Conservation (phyloP, 2,329 filamentous ascomycete genomes). For the Colletotrichum sp. region DNA sequence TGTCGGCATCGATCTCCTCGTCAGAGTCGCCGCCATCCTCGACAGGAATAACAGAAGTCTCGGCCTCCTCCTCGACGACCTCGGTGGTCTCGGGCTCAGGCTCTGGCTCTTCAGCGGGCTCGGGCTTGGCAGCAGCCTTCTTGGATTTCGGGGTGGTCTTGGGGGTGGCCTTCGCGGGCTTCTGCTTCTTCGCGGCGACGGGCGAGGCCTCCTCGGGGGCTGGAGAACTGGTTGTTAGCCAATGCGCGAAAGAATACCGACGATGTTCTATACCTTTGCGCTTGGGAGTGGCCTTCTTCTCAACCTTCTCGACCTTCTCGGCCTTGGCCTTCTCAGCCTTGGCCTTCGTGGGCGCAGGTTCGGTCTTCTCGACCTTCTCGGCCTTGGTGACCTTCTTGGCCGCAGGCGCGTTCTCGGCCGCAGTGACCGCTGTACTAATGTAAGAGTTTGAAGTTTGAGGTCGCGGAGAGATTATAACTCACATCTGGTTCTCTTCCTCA, state of each 20-base stretch:
- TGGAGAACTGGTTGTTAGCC: constrained; percentile 30
- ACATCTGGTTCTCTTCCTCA: constrained; percentile 42
- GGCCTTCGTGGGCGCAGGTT: constrained; percentile 13
- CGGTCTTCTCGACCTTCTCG: constrained; percentile 15
- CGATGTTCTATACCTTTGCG: constrained; percentile 38
- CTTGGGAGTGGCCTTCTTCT: constrained; percentile 28
- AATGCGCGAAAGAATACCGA: background rate
- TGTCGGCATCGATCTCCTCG: constrained; percentile 45
- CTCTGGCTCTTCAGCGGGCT: constrained; percentile 28
- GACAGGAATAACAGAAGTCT: constrained; percentile 25
- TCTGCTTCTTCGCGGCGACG: constrained; percentile 50
- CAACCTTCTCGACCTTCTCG: constrained; percentile 31
- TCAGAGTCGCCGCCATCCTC: constrained; percentile 39
- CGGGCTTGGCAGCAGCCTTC: constrained; percentile 39
- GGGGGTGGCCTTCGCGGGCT: constrained; percentile 48
- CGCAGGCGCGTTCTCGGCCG: constrained; percentile 35
- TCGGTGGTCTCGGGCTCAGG: constrained; percentile 24
- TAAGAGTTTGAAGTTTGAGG: background rate
- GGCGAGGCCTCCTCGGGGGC: constrained; percentile 51
- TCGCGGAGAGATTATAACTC: background rate
- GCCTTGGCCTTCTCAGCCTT: constrained; percentile 22
- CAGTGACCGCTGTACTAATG: constrained; percentile 28
- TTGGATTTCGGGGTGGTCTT: constrained; percentile 56
- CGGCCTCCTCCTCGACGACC: constrained; percentile 24
- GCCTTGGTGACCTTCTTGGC: constrained; percentile 21